Base-by-base conservation (phyloP, 805 yeast genomes). In the Metschnikowia koreensis region DNA sequence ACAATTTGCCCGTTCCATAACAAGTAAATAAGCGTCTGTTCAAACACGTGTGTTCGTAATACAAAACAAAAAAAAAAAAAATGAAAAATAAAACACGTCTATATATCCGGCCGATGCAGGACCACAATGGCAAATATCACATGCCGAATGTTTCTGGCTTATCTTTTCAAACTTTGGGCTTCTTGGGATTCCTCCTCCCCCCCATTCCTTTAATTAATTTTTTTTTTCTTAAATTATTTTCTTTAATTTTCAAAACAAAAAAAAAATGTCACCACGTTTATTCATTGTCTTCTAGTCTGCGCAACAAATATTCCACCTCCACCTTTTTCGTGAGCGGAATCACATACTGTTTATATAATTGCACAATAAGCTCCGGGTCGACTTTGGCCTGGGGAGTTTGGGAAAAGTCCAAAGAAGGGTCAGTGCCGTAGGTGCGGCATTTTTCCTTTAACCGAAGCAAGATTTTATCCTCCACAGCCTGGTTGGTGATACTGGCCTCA, bases 301-400 rank as follows among this genome's bases (percentile, higher is more conserved):
- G 80, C 64, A 94, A 71, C 50, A 94, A 74, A 64, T 94, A 94
- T 53, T 93, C 97, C 26, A 94, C 87, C 72, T 94, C 99, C 22
- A 94, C 98, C 67, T 87, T 87, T 69, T 93, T 94, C 7, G 99
- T 94, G 66, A 94, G 75, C 9, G 98, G 98, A 60, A 94, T 94
- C 40, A 94, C 87, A 72, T 84, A 86, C 43, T 90, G 91, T 67
- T 86, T 83, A 74, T 93, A 94, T 56, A 94, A 84, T 53, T 81
- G 77, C 11, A 92, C 96, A 58, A 94, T 81, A 12, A 82, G 81
- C 57, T 89, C 92, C 0, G 96, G 93, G 42, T 87, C 80, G 29
- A 94, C 87, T 65, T 89, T 89, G 58, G 87, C 81, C 64, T 83
- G 89, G 64, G 82, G 88, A 50, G 77, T 78, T 61, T 88, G 89